A percentile compares a stretch with the other conserved stretches of the same genome.
These are phyloP conservation scores for Crucibulum laeve DNA, from an alignment of 768 basidiomycete species.

Conservation along the genomic window DNA sequence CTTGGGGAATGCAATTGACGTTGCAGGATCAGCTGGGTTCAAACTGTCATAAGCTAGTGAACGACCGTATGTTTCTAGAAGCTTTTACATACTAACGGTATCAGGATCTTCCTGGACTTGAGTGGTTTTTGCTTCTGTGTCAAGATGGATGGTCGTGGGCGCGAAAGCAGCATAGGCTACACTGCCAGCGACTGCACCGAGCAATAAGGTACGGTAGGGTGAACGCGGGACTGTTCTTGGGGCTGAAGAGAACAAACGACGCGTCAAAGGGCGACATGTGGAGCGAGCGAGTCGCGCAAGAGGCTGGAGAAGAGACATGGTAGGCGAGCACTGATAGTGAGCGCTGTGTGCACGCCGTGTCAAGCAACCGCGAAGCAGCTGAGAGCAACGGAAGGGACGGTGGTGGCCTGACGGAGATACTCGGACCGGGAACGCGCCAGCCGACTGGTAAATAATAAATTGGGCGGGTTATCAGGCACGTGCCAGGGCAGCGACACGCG, in stretches of 20 bases:
- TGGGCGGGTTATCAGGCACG: conserved; percentile 8
- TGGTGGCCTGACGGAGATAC: conserved; percentile 1
- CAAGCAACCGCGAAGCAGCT: conserved; percentile 2
- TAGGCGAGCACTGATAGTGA: background rate
- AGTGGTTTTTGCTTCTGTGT: conserved; percentile 20
- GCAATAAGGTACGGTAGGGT: conserved; percentile 18
- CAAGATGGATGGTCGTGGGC: conserved; percentile 35
- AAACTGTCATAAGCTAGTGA: background rate
- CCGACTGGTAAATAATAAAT: too few species aligned
- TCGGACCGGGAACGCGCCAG: background rate
- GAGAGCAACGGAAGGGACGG: background rate
- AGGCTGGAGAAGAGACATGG: conserved; percentile 14
- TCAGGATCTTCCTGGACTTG: conserved; percentile 15
- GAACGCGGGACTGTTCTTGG: conserved; percentile 9
- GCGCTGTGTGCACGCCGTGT: conserved; percentile 1
- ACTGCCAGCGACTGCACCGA: conserved; percentile 25
- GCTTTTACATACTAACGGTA: conserved; percentile 18
- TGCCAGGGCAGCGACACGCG: conserved; percentile 6
- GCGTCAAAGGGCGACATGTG: background rate
- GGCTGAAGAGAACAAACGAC: conserved; percentile 13
- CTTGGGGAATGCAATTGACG: conserved; percentile 70
- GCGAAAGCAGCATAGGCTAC: conserved; percentile 13
- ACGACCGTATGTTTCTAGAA: too few species aligned
- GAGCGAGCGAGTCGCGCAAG: conserved; percentile 11
- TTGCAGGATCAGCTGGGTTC: conserved; percentile 65